phyloP scores from a whole-genome alignment of 2,329 filamentous ascomycete genomes.

The Colletotrichum melonis region DNA sequence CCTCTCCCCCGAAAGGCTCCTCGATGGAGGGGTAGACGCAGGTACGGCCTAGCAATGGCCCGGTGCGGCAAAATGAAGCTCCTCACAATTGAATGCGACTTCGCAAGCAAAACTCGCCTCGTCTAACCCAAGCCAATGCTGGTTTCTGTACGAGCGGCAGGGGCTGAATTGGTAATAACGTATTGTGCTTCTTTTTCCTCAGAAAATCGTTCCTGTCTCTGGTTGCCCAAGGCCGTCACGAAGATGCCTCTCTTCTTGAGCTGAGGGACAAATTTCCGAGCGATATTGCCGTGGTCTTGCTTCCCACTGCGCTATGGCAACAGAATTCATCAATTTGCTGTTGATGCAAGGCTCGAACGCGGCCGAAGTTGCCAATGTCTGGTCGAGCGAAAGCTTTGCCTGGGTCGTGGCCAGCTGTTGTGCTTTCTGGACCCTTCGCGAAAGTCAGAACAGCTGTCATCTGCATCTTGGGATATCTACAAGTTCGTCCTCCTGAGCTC shows the following conservation, averaged over 20 bases:
- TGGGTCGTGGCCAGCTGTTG: no score
- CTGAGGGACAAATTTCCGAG: not conserved
- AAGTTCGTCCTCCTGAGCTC: no score
- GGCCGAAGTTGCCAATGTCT: no score
- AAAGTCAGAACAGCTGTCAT: no score
- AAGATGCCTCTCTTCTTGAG: not conserved
- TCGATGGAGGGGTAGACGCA: not conserved
- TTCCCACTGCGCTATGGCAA: not conserved
- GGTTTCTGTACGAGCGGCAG: not conserved
- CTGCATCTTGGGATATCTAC: no score
- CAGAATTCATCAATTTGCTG: not conserved
- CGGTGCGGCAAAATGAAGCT: not conserved
- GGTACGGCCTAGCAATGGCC: not conserved
- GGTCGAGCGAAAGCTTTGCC: no score
- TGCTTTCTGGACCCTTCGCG: no score
- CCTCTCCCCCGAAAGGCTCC: not conserved
- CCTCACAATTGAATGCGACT: not conserved
- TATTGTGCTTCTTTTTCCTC: not conserved
- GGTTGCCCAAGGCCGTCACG: no score
- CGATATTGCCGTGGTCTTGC: not conserved
- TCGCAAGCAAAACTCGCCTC: not conserved
- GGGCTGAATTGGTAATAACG: not conserved
- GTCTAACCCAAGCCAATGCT: no score
- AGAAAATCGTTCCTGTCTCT: no score
- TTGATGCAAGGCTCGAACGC: no score